phyloP scores from a whole-genome alignment of 805 yeast genomes.

The Candida nitratophila region DNA sequence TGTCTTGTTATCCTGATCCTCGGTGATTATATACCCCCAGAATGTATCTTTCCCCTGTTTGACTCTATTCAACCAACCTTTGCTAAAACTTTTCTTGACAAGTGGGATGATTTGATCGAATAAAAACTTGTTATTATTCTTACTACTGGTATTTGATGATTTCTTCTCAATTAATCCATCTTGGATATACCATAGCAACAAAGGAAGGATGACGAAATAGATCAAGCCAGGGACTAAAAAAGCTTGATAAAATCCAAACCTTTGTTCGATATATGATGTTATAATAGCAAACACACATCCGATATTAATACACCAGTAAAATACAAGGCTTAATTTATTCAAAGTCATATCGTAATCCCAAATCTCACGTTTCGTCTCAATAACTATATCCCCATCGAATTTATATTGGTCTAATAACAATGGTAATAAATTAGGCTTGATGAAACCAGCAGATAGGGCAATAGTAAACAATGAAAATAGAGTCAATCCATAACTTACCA shows the following conservation, averaged over 20 bases:
- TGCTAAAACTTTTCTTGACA: slow-evolving; percentile 29
- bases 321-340: slow-evolving; percentile 32
- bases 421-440: slow-evolving; percentile 46
- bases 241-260: slow-evolving; percentile 45
- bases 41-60: slow-evolving; percentile 38
- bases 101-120: slow-evolving; percentile 33
- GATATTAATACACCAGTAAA: slow-evolving; percentile 47
- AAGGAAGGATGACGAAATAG: slow-evolving; percentile 24
- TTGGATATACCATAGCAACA: background rate
- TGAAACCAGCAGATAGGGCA: slow-evolving; percentile 43
- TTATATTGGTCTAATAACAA: slow-evolving; percentile 55
- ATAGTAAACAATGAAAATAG: slow-evolving; percentile 31
- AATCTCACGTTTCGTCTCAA: slow-evolving; percentile 36
- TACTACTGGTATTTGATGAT: slow-evolving; percentile 26
- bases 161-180: background rate
- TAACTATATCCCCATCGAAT: slow-evolving; percentile 44
- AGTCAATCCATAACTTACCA: slow-evolving; percentile 18
- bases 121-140: slow-evolving; percentile 37
- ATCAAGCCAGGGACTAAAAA: slow-evolving; percentile 45
- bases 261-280: slow-evolving; percentile 40
- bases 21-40: background rate
- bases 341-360: slow-evolving; percentile 35
- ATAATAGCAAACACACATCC: slow-evolving; percentile 46
- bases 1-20: too few species aligned
- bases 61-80: slow-evolving; percentile 37